These are phyloP conservation scores for Persicaria maculosa DNA, from an alignment of 148 eudicot genomes.

Conservation along the genomic window DNA sequence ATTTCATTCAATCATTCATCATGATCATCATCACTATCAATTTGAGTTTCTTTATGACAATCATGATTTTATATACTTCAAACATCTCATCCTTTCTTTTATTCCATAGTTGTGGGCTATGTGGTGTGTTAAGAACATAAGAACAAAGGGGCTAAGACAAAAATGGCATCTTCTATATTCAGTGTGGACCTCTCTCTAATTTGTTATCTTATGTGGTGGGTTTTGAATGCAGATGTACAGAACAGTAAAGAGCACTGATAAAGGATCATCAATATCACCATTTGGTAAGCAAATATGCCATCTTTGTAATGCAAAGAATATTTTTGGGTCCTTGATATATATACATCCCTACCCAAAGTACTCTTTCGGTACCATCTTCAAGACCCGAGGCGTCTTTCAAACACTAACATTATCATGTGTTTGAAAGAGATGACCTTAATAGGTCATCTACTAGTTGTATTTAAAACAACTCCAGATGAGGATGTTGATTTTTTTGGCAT, in stretches of 20 bases:
- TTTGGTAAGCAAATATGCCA: constrained; percentile 13
- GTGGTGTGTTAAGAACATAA: background rate
- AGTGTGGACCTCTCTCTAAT: constrained; percentile 4
- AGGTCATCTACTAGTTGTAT: constrained; percentile 6
- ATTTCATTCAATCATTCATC: background rate
- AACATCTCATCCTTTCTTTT: background rate
- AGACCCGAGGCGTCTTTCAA: too few relatives aligned
- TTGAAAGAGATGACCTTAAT: background rate
- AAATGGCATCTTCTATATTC: constrained; percentile 9
- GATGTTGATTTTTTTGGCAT: background rate
- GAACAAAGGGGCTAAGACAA: background rate
- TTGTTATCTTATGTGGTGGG: constrained; percentile 9
- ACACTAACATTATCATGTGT: too few relatives aligned
- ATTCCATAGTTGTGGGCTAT: constrained; percentile 8
- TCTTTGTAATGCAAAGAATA: background rate
- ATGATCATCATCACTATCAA: background rate
- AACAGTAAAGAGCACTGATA: constrained; percentile 96
- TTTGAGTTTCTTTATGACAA: background rate
- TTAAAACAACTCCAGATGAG: constrained; percentile 5
- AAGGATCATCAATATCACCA: constrained; percentile 24
- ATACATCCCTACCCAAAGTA: too few relatives aligned
- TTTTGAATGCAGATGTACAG: constrained; percentile 83
- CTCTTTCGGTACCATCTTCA: background rate
- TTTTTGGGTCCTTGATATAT: background rate
- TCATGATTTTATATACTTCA: background rate